A percentile compares a stretch with the other conserved stretches of the same genome.
Conservation (phyloP, 108 stramenopile genomes). For the Skeletonema costatum region DNA sequence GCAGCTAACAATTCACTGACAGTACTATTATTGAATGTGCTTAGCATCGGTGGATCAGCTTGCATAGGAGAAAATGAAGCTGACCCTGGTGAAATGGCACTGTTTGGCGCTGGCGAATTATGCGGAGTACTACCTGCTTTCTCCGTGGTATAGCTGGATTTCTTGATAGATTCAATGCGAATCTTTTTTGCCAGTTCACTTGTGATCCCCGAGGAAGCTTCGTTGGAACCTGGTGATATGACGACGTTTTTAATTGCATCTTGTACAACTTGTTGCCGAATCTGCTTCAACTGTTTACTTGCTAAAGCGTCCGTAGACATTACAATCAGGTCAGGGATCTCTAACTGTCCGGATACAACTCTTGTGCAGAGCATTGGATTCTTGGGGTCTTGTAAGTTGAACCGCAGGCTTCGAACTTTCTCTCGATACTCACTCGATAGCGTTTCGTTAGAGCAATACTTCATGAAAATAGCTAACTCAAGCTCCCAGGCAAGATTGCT, state of each 20-base stretch:
- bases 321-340: conserved; percentile 42
- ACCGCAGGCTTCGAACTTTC: conserved; percentile 57
- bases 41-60: not conserved
- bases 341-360: conserved; percentile 58
- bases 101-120: not conserved
- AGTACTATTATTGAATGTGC: not conserved
- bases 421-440: conserved; percentile 51
- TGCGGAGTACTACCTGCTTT: not conserved
- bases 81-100: not conserved
- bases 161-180: conserved; percentile 28
- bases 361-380: conserved; percentile 66
- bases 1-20: not conserved
- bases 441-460: conserved; percentile 23
- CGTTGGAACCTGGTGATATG: conserved; percentile 34
- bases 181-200: conserved; percentile 33
- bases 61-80: not conserved
- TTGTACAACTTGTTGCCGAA: conserved; percentile 50
- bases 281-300: conserved; percentile 50
- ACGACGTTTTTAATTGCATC: conserved; percentile 48
- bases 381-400: conserved; percentile 57
- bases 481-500: conserved; percentile 68
- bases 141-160: not conserved
- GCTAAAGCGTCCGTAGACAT: conserved; percentile 72
- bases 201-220: conserved; percentile 5
- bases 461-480: conserved; percentile 57